Percentiles rank a stretch among this genome's conserved stretches.
phyloP scores from a whole-genome alignment of 805 yeast genomes.

The Cyberlindnera mississippiensis region DNA sequence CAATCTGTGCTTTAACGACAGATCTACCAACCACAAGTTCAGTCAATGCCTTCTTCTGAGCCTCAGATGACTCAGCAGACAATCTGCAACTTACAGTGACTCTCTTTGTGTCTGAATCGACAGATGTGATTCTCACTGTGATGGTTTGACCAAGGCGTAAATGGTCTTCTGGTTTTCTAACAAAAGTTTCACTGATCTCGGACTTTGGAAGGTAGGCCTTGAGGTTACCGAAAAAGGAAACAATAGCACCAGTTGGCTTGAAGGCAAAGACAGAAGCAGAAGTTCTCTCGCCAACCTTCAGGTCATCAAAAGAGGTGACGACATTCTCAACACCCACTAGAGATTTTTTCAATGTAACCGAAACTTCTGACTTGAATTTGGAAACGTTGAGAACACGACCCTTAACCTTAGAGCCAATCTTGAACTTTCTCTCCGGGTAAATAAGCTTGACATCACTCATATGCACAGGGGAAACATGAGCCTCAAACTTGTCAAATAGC shows the following conservation, averaged over 20 bases:
- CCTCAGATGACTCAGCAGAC: slow-evolving; percentile 44
- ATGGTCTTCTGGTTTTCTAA: slow-evolving; percentile 71
- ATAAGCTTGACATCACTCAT: slow-evolving; percentile 79
- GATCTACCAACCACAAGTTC: slow-evolving; percentile 58
- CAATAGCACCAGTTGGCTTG: slow-evolving; percentile 72
- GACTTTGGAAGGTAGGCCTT: slow-evolving; percentile 80
- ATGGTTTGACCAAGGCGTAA: slow-evolving; percentile 84
- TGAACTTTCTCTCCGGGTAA: slow-evolving; percentile 90
- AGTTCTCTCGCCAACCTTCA: slow-evolving; percentile 50
- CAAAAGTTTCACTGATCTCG: slow-evolving; percentile 88
- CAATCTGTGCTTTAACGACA: slow-evolving; percentile 53
- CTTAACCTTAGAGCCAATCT: slow-evolving; percentile 75
- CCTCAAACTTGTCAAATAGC: slow-evolving; percentile 65
- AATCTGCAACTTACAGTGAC: slow-evolving; percentile 73
- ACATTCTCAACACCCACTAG: slow-evolving; percentile 52
- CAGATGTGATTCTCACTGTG: slow-evolving; percentile 56
- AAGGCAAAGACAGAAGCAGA: slow-evolving; percentile 73
- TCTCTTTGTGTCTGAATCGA: slow-evolving; percentile 49
- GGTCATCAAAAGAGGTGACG: slow-evolving; percentile 45
- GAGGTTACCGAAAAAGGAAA: slow-evolving; percentile 76
- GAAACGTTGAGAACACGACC: slow-evolving; percentile 62
- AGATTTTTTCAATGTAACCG: slow-evolving; percentile 78
- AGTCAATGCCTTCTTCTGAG: slow-evolving; percentile 44
- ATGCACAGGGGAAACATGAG: slow-evolving; percentile 68
- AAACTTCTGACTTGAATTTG: slow-evolving; percentile 42